Evolutionary conservation across 1,284 basidiomycete species (phyloP).

Genomic region (Termitomyces sp.): DNA sequence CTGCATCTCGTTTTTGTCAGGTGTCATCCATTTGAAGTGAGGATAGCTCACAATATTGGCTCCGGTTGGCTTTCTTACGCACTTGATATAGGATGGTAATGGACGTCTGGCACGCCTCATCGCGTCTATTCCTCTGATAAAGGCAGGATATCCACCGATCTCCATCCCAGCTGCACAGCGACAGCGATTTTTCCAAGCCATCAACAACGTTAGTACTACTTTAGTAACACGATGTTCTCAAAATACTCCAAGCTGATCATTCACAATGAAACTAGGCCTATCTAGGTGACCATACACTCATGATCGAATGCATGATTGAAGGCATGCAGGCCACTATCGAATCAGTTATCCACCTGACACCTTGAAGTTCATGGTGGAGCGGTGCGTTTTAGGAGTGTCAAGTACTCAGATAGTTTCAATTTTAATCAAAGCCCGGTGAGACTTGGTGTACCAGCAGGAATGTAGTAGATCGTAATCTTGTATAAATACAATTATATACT

Average conservation of each 20-base stretch:
- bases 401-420: no score
- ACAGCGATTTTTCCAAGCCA: conserved; percentile 30
- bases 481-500: no score
- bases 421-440: no score
- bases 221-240: conserved; percentile 1
- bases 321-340: conserved; percentile 25
- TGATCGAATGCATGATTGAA: conserved; percentile 24
- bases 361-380: no score
- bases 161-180: conserved; percentile 30
- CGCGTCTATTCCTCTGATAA: conserved; percentile 37
- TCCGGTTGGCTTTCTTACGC: neutral
- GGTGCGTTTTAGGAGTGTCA: no score
- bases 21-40: conserved; percentile 42
- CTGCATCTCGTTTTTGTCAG: conserved; percentile 37
- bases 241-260: neutral
- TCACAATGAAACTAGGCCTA: conserved; percentile 18
- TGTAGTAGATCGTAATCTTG: no score
- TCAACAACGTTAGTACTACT: conserved; percentile 30
- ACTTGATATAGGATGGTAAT: conserved; percentile 34
- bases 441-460: no score
- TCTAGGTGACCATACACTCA: conserved; percentile 22
- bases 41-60: neutral
- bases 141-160: conserved; percentile 36
- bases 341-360: conserved; percentile 5
- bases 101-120: conserved; percentile 36